phyloP scores from a whole-genome alignment of 2,329 filamentous ascomycete species.

The Nemania bipapillata region DNA sequence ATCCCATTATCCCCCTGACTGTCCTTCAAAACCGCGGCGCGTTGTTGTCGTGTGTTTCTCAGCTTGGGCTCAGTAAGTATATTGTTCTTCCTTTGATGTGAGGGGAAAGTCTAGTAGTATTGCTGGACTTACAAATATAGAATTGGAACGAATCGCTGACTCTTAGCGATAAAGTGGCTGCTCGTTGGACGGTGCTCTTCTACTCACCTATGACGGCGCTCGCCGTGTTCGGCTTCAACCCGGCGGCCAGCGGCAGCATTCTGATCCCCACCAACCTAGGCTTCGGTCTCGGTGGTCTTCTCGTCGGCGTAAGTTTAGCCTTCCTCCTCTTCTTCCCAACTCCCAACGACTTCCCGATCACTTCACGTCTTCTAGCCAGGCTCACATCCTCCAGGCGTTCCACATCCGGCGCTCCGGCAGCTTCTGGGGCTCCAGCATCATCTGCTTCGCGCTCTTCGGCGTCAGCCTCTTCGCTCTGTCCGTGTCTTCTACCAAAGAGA shows the following conservation, averaged over 20 bases:
- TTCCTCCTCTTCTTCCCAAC: not conserved
- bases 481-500: conserved; percentile 62
- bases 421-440: conserved; percentile 74
- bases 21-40: conserved; percentile 77
- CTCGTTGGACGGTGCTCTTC: conserved; percentile 82
- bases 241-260: conserved; percentile 77
- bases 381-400: conserved; percentile 59
- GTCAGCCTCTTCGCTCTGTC: conserved; percentile 68
- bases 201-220: conserved; percentile 84
- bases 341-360: not conserved
- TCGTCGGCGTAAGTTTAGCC: conserved; percentile 67
- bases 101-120: not conserved
- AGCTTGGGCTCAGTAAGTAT: conserved; percentile 71
- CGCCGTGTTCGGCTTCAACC: conserved; percentile 75
- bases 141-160: conserved; percentile 1
- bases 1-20: conserved; percentile 79
- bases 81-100: not conserved
- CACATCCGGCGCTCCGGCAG: conserved; percentile 78
- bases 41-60: conserved; percentile 77
- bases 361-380: not conserved
- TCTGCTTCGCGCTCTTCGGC: conserved; percentile 71
- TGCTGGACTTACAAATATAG: not conserved
- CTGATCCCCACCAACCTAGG: conserved; percentile 84
- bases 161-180: conserved; percentile 63
- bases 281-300: conserved; percentile 77